Conservation (phyloP, 257 asterid species). For the Solanum appendiculatum region DNA sequence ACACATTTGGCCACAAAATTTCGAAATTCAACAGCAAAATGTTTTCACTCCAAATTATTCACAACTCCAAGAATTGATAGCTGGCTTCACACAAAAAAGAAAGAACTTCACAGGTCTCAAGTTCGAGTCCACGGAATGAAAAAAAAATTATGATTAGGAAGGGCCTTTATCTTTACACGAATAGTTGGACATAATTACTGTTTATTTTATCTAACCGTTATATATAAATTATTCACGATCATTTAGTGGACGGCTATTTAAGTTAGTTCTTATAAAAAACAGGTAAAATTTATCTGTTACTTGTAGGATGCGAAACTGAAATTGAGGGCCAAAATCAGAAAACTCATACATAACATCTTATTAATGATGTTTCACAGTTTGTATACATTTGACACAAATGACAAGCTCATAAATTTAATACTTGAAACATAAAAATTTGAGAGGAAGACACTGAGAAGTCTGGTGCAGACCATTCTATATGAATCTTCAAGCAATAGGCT, state of each 20-base stretch:
- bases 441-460: neutral
- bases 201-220: neutral
- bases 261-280: neutral
- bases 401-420: neutral
- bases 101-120: neutral
- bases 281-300: too few species aligned
- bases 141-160: neutral
- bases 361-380: neutral
- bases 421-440: neutral
- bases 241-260: neutral
- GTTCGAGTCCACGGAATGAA: neutral
- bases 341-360: neutral
- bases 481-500: slow-evolving; percentile 29
- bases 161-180: neutral
- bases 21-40: too few species aligned
- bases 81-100: neutral
- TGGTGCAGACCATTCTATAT: neutral
- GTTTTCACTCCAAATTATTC: too few species aligned
- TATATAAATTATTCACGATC: neutral
- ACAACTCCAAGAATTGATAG: too few species aligned
- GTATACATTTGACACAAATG: neutral
- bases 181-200: neutral
- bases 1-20: too few species aligned
- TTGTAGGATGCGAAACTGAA: neutral
- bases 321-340: neutral